A percentile compares a stretch with the other conserved stretches of the same genome.
phyloP scores from a whole-genome alignment of 441 rosid genomes.

The Syzygium syzygioides region DNA sequence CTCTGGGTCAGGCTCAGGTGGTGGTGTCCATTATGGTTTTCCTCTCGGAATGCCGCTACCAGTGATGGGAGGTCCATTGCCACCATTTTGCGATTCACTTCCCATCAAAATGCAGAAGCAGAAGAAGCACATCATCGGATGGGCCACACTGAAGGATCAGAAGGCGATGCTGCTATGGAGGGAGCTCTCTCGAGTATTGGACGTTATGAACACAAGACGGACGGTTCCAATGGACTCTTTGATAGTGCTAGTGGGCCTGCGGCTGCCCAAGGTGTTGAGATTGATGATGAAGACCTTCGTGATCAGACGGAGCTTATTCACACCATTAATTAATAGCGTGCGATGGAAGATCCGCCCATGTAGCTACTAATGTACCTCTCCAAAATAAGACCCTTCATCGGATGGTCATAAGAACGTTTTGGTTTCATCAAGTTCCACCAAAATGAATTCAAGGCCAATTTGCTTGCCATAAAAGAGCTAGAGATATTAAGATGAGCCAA shows the following conservation, averaged over 20 bases:
- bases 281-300: background rate
- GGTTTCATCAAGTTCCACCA: background rate
- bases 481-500: background rate
- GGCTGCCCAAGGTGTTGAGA: background rate
- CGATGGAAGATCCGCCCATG: background rate
- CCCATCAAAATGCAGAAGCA: background rate
- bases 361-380: background rate
- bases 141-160: background rate
- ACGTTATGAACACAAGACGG: background rate
- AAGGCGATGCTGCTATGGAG: background rate
- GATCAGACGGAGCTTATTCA: background rate
- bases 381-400: background rate
- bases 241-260: background rate
- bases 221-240: background rate
- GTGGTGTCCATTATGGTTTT: background rate
- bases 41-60: background rate
- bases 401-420: background rate
- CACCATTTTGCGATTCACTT: background rate
- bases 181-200: background rate
- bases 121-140: background rate
- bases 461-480: background rate
- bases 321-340: background rate
- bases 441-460: background rate
- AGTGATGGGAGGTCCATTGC: background rate
- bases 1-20: background rate